Base-by-base conservation (phyloP, 164 flowering plant genomes). In the Kalanchoe fedtschenkoi region DNA sequence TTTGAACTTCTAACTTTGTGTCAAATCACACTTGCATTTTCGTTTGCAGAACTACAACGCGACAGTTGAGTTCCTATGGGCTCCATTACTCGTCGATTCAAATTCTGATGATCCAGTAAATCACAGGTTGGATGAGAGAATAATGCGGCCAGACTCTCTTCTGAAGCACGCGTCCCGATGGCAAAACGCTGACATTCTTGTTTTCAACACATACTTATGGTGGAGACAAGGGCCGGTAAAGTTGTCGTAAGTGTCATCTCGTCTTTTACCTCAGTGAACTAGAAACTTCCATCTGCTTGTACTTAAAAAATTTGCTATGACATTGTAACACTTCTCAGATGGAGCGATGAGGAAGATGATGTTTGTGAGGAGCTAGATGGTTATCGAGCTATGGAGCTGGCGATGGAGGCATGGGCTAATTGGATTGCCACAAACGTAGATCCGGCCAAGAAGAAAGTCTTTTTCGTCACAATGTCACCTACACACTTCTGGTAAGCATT, bases 221-320 rank as follows among this genome's bases (percentile, higher is more conserved):
- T 95, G 99, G 97, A 82, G 96, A 72, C 96, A 86, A 65, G 95
- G 90, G 65, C 89, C 91, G 7, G 81, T 93, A n/a, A 93, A 89
- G 81, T 68, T 93, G 35, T 65, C 75, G 98, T 92, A 57, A 82
- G 91, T 80, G 29, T 44, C 2, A 46, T 44, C 16, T 42, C 37
- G 60, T 35, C 34, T 34, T 3, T 22, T 62, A 15, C 35, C 24
- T 62, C 26, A 65, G 44, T 58, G 33, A 5, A n/a, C 33, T 39
- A 32, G 59, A 37, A 28, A 32, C 21, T 41, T 30, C 34, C 46
- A 16, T n/a, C 24, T 4, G 33, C 26, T 3, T 16, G 35, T 7
- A 26, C 14, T 22, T 15, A 26, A 30, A 62, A 60, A 22, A 22
- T 37, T 29, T 16, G 2, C 14, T 2, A 44, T 17, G 61, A 43